These are phyloP conservation scores for Candida xyloterini DNA, from an alignment of 805 yeast genomes.

Conservation along the genomic window DNA sequence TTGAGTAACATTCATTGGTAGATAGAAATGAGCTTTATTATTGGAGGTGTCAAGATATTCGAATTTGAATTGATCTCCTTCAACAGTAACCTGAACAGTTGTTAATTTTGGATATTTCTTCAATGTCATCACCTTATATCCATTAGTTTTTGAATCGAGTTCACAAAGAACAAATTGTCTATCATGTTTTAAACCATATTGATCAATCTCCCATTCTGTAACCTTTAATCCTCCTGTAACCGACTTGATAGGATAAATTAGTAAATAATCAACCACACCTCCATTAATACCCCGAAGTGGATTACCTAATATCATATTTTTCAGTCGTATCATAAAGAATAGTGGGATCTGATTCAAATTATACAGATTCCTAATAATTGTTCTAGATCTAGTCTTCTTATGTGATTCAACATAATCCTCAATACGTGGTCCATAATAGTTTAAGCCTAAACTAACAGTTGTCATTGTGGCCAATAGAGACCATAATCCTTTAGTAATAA, in stretches of 20 bases:
- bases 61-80: conserved; percentile 20
- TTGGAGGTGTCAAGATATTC: conserved; percentile 12
- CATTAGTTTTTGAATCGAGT: conserved; percentile 11
- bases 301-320: conserved; percentile 1
- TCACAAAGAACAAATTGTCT: conserved; percentile 27
- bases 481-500: not conserved
- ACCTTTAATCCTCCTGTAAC: conserved; percentile 26
- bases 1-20: conserved; percentile 21
- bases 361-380: conserved; percentile 9
- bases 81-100: conserved; percentile 14
- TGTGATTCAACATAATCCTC: conserved; percentile 14
- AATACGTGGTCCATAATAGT: conserved; percentile 3
- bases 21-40: conserved; percentile 4
- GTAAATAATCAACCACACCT: conserved; percentile 25
- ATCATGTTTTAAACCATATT: conserved; percentile 30
- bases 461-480: not conserved
- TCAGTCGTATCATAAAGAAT: not conserved
- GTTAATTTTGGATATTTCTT: conserved; percentile 16
- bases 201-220: conserved; percentile 25
- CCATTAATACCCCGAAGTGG: conserved; percentile 19
- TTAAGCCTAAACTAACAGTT: conserved; percentile 1
- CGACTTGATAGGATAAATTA: conserved; percentile 32
- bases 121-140: conserved; percentile 18
- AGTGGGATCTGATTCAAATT: conserved; percentile 11
- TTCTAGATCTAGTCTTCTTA: conserved; percentile 8